phyloP scores from a whole-genome alignment of 495 filamentous ascomycete genomes.

The Penicillium desertorum region DNA sequence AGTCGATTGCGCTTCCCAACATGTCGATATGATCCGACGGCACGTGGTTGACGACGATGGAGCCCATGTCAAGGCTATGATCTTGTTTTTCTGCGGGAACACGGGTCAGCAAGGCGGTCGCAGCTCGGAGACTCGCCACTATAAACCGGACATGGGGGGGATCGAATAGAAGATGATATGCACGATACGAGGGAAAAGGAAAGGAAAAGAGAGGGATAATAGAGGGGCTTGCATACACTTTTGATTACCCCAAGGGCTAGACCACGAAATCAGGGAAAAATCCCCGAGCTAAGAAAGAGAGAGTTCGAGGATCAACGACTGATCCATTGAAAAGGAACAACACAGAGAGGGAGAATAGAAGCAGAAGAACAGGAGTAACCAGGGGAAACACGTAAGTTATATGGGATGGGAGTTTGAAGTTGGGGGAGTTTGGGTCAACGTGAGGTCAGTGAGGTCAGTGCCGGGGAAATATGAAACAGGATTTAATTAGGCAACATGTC shows the following conservation, averaged over 20 bases:
- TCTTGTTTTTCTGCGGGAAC: slow-evolving; percentile 12
- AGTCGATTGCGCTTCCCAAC: slow-evolving; percentile 49
- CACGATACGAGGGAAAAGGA: neutral
- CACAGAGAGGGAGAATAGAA: neutral
- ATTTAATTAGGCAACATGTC: neutral
- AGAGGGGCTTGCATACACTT: slow-evolving; percentile 10
- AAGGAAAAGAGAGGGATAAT: slow-evolving; percentile 1
- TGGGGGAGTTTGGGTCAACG: slow-evolving; percentile 17
- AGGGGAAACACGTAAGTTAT: slow-evolving; percentile 19
- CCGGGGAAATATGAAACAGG: slow-evolving; percentile 12
- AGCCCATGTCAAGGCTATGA: slow-evolving; percentile 41
- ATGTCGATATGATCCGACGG: slow-evolving; percentile 44
- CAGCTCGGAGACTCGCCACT: slow-evolving; percentile 20
- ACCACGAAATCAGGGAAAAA: slow-evolving; percentile 20
- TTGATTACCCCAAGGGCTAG: slow-evolving; percentile 6
- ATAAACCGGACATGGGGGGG: slow-evolving; percentile 3
- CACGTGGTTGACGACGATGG: slow-evolving; percentile 47
- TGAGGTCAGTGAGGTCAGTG: slow-evolving; percentile 18
- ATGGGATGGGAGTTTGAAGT: slow-evolving; percentile 12
- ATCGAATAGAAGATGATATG: slow-evolving; percentile 1
- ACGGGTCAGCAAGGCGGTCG: slow-evolving; percentile 20
- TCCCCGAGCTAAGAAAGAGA: slow-evolving; percentile 8
- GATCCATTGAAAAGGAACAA: slow-evolving; percentile 16
- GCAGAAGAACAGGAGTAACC: neutral
- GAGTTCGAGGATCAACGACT: slow-evolving; percentile 13